Percentiles rank a stretch among this genome's conserved stretches.
These are phyloP conservation scores for Mrakia hoshinonis DNA, from an alignment of 768 basidiomycete genomes.

Conservation along the genomic window DNA sequence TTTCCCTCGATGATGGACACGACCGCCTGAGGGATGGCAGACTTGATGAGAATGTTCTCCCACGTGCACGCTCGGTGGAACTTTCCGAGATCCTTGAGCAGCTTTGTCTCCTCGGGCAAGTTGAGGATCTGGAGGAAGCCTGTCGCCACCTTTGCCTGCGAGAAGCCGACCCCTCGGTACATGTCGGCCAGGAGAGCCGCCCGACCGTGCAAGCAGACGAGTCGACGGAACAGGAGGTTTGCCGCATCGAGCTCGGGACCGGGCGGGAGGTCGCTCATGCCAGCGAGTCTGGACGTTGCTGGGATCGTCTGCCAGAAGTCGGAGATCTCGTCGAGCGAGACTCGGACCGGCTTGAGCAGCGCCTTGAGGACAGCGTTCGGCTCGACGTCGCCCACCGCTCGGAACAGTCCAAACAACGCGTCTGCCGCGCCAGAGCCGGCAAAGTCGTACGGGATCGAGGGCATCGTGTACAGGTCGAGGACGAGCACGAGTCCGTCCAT, in stretches of 20 bases:
- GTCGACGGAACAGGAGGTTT: constrained; percentile 59
- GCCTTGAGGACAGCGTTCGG: constrained; percentile 64
- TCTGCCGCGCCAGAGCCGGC: constrained; percentile 75
- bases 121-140: constrained; percentile 66
- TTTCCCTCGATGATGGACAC: constrained; percentile 20
- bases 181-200: constrained; percentile 78
- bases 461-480: constrained; percentile 66
- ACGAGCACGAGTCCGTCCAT: constrained; percentile 65
- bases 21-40: constrained; percentile 38
- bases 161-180: constrained; percentile 71
- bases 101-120: constrained; percentile 53
- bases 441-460: constrained; percentile 83
- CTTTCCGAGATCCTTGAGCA: constrained; percentile 63
- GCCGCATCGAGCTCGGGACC: constrained; percentile 45
- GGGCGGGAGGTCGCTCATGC: constrained; percentile 51
- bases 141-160: constrained; percentile 67
- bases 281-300: constrained; percentile 56
- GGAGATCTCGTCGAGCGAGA: constrained; percentile 59
- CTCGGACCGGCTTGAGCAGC: constrained; percentile 60
- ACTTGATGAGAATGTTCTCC: constrained; percentile 75
- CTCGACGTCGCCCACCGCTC: constrained; percentile 80
- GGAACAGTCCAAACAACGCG: constrained; percentile 77
- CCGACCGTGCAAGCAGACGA: constrained; percentile 68
- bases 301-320: constrained; percentile 57
- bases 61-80: constrained; percentile 74